phyloP scores from a whole-genome alignment of 1,284 basidiomycete genomes.

The Psilocybe mexicana region DNA sequence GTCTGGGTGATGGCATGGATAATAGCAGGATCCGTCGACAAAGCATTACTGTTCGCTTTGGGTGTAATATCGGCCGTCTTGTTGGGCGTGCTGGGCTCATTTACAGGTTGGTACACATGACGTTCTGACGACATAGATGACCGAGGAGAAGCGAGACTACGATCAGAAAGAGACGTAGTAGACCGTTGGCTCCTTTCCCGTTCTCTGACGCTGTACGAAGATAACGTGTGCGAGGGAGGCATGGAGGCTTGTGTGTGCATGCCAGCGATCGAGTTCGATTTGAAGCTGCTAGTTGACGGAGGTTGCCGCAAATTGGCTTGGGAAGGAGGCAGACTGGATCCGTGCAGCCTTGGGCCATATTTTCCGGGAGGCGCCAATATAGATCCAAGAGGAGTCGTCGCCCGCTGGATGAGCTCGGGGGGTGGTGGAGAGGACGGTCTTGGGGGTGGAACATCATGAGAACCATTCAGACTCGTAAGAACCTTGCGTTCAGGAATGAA shows the following conservation, averaged over 20 bases:
- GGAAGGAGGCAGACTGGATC: constrained; percentile 71
- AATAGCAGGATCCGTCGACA: constrained; percentile 77
- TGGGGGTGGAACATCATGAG: constrained; percentile 66
- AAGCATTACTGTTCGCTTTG: constrained; percentile 26
- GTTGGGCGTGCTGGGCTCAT: constrained; percentile 39
- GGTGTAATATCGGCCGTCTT: constrained; percentile 44
- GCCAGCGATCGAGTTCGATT: constrained; percentile 64
- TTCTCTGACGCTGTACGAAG: constrained; percentile 48
- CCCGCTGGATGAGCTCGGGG: constrained; percentile 82
- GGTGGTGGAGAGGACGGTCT: constrained; percentile 89
- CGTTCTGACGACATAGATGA: constrained; percentile 81
- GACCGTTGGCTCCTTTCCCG: constrained; percentile 58
- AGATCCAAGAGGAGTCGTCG: constrained; percentile 78
- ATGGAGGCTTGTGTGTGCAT: constrained; percentile 47
- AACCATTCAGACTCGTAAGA: constrained; percentile 50
- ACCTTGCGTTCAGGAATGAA: constrained; percentile 72
- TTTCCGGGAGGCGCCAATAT: constrained; percentile 61
- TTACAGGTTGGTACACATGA: constrained; percentile 35
- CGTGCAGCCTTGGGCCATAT: constrained; percentile 52
- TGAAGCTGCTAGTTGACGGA: constrained; percentile 79
- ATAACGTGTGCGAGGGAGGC: constrained; percentile 38
- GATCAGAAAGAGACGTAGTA: constrained; percentile 66
- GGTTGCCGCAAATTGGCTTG: constrained; percentile 66
- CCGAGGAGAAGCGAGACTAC: constrained; percentile 65
- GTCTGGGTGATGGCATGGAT: constrained; percentile 99